Percentiles rank a stretch among this genome's conserved stretches.
Evolutionary conservation across 2,329 filamentous ascomycete species (phyloP).

Genomic region (Claviceps purpurea): DNA sequence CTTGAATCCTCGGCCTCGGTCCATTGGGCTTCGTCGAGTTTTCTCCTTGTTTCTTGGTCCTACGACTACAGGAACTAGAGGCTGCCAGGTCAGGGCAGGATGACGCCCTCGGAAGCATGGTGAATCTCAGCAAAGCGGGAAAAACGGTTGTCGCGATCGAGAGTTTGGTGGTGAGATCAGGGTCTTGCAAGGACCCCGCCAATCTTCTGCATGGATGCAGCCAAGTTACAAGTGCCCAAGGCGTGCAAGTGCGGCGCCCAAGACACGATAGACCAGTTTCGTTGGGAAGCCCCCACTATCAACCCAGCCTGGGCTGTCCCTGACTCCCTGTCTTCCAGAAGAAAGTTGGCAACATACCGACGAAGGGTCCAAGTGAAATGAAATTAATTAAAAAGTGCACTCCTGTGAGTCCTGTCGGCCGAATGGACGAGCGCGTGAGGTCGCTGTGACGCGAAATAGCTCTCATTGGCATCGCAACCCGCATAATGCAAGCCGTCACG

Average conservation of each 20-base stretch:
- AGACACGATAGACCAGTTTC: not conserved
- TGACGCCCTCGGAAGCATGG: not conserved
- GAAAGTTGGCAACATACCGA: not conserved
- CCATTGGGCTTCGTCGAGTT: no score
- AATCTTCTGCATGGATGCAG: not conserved
- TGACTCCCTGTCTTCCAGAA: not conserved
- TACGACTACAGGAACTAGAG: not conserved
- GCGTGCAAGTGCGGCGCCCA: not conserved
- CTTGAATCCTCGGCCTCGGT: no score
- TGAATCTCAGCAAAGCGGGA: not conserved
- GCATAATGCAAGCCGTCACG: no score
- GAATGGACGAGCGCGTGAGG: no score
- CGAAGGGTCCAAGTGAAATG: no score
- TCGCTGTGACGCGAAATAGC: no score
- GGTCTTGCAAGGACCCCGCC: constrained; percentile 8
- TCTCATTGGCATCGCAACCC: no score
- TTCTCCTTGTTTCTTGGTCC: no score
- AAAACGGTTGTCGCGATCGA: constrained; percentile 14
- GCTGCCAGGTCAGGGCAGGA: not conserved
- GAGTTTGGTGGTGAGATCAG: constrained; percentile 18
- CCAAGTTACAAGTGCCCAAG: not conserved
- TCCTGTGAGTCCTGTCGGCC: no score
- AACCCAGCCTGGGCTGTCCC: not conserved
- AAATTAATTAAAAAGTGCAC: no score
- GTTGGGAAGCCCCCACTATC: not conserved